Base-by-base conservation (phyloP, 2,329 filamentous ascomycete species). In the Exophiala alcalophila region DNA sequence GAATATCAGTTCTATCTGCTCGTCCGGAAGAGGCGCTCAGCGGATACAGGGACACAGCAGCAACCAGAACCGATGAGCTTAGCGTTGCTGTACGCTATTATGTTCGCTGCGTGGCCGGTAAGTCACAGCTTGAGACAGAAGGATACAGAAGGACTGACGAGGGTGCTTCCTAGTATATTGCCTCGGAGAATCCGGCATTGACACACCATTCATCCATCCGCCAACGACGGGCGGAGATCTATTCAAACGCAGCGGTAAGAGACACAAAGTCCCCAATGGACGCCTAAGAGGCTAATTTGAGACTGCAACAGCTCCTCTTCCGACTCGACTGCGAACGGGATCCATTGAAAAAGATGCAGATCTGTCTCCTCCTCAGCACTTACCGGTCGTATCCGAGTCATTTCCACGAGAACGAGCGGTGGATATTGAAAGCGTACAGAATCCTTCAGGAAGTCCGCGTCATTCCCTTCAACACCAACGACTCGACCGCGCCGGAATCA, bases 361-460 rank as follows among this genome's bases (percentile, higher is more conserved):
- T 30, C 14, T 30, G 28, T 14, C 14, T 30, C 12, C 28, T 30
- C 18, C 14, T 30, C 14, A 30, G 28, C 28, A 30, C 28, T 16
- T 30, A 30, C 11, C 28, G 28, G 18, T 30, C 28, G 14, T 18
- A 30, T 15, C 10, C 14, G 7, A 30, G 18, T 3, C 28, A 16
- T 1, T 30, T 15, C 7, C 18, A 30, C 28, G 28, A 30, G n/a
- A 30, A 30, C 9, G 28, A 30, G 11, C 28, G 28, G 10, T 30
- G 18, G 10, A 16, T 30, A 12, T 10, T 14, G 4, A 30, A 10
- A 4, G 28, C 28, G 4, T 30, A 30, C 28, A 16, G 18, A 9
- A 12, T 30, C 14, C 28, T 30, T 10, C 12, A 15, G 10, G 28
- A 30, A 15, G 18, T 15, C 28, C 14, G n/a, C n/a, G n/a, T n/a